Evolutionary conservation across 257 asterid species (phyloP).

Genomic region (Solanum pinnatisectum): DNA sequence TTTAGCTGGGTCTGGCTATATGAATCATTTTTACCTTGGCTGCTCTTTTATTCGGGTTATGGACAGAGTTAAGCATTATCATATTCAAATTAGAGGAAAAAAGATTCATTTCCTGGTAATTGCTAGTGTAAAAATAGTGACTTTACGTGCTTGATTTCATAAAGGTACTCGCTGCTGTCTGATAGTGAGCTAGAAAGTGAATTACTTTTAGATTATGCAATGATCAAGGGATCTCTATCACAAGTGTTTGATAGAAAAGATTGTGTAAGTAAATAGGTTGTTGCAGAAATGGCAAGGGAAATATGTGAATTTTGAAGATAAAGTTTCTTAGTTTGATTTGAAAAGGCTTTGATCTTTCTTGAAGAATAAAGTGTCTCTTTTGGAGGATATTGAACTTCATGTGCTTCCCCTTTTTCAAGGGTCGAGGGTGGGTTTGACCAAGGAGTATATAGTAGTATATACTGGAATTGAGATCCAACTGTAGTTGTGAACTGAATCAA

Average conservation of each 20-base stretch:
- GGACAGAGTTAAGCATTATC: too few species aligned
- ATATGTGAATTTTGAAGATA: background rate
- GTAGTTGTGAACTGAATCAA: background rate
- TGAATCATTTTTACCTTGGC: too few species aligned
- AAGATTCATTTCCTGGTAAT: background rate
- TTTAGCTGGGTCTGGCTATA: too few species aligned
- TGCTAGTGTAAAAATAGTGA: background rate
- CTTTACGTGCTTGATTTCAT: background rate
- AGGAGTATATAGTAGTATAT: background rate
- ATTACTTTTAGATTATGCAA: background rate
- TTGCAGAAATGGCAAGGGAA: background rate
- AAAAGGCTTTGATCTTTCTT: background rate
- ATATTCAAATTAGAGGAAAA: too few species aligned
- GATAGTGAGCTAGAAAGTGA: background rate
- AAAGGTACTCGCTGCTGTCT: background rate
- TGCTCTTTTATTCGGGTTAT: too few species aligned
- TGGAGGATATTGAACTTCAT: background rate
- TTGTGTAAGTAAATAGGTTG: background rate
- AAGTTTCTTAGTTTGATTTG: background rate
- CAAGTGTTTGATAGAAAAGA: background rate
- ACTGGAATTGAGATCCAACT: background rate
- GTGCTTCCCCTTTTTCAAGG: background rate
- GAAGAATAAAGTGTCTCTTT: background rate
- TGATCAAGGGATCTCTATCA: background rate
- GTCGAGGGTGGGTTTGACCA: background rate